phyloP scores from a whole-genome alignment of 2,329 filamentous ascomycete genomes.

The Paracoccidioides lutzii region DNA sequence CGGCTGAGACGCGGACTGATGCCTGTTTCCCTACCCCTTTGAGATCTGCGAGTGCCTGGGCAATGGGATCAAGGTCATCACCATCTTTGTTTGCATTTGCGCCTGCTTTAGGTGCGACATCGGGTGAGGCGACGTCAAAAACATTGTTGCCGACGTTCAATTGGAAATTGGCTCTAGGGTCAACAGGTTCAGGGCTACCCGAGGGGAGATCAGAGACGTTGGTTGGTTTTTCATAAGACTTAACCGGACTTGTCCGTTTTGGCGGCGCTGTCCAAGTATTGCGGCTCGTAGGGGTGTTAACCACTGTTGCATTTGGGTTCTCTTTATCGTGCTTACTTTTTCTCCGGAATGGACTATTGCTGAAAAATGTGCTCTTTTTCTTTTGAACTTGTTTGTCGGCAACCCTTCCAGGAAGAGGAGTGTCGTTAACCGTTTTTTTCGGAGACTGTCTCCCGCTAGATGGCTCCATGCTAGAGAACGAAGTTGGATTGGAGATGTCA shows the following conservation, averaged over 20 bases:
- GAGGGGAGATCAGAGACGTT: conserved; percentile 16
- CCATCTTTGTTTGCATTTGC: conserved; percentile 29
- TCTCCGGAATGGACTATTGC: conserved; percentile 80
- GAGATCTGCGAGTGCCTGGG: conserved; percentile 78
- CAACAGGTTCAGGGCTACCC: conserved; percentile 66
- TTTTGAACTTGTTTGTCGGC: conserved; percentile 56
- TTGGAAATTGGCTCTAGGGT: conserved; percentile 83
- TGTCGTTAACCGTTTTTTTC: conserved; percentile 42
- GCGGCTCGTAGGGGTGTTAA: conserved; percentile 31
- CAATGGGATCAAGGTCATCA: conserved; percentile 75
- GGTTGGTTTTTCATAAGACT: conserved; percentile 23
- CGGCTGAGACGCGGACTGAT: conserved; percentile 76
- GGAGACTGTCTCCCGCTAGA: conserved; percentile 62
- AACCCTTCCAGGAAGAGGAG: conserved; percentile 32
- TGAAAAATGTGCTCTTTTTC: conserved; percentile 77
- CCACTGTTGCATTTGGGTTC: conserved; percentile 21
- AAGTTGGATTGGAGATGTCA: conserved; percentile 80
- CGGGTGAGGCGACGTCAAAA: conserved; percentile 76
- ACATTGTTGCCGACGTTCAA: conserved; percentile 93
- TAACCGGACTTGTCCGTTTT: conserved; percentile 32
- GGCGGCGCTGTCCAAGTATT: conserved; percentile 41
- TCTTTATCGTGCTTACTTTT: conserved; percentile 75
- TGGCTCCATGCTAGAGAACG: conserved; percentile 74
- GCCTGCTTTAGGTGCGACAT: conserved; percentile 36
- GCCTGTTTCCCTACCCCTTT: conserved; percentile 78